Percentiles rank a stretch among this genome's conserved stretches.
Evolutionary conservation across 108 stramenopile species (phyloP).

Genomic region (Poteriospumella lacustris): DNA sequence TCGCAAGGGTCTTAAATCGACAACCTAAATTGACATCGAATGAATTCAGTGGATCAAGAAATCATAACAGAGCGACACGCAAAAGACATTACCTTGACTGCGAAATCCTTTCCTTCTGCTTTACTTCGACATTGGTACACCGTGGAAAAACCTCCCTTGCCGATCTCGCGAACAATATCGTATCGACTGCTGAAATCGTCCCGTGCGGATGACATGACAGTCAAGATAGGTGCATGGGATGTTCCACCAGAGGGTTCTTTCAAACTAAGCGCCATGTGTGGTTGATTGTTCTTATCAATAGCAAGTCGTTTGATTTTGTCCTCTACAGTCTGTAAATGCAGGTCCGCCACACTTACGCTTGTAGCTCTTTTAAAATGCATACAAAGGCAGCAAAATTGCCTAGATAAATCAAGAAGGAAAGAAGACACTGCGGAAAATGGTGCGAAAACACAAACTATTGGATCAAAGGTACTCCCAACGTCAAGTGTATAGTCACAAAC

Average conservation of each 20-base stretch:
- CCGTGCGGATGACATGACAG: conserved; percentile 9
- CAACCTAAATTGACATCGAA: conserved; percentile 28
- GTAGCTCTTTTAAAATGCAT: neutral
- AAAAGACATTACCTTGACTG: conserved; percentile 13
- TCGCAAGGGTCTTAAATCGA: conserved; percentile 43
- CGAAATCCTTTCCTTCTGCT: neutral
- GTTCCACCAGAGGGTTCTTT: neutral
- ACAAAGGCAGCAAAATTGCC: no score
- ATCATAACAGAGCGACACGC: no score
- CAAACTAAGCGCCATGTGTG: neutral
- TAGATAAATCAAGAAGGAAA: no score
- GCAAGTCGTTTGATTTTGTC: conserved; percentile 1
- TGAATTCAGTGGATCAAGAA: no score
- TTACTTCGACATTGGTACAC: neutral
- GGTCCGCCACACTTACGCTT: neutral
- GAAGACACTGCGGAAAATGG: no score
- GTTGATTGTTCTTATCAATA: neutral
- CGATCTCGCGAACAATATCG: neutral
- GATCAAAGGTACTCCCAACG: no score
- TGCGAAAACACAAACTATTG: no score
- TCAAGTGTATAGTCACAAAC: no score
- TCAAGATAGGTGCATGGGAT: neutral
- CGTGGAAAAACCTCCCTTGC: conserved; percentile 16
- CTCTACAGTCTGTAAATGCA: neutral
- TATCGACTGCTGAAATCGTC: neutral